Evolutionary conservation across 352 stramenopile species (phyloP).

Genomic region (Elongisporangium prolatum): DNA sequence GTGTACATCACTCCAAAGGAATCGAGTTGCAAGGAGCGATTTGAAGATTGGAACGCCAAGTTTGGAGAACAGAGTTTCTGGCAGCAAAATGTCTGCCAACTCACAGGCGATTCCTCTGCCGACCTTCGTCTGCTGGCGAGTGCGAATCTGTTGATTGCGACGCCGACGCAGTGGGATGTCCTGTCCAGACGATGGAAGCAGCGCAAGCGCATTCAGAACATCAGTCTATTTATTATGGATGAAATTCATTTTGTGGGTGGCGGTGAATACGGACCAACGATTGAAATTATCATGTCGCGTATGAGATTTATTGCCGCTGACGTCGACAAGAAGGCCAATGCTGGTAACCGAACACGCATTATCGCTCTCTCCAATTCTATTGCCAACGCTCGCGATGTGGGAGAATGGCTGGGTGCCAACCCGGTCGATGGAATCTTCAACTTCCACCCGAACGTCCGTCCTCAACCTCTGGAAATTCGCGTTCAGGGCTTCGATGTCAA

Average conservation of each 20-base stretch:
- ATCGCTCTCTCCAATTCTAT: conserved; percentile 95
- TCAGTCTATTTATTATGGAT: conserved; percentile 95
- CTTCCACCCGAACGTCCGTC: conserved; percentile 94
- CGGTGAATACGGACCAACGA: conserved; percentile 83
- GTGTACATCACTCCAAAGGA: conserved; percentile 95
- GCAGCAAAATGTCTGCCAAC: conserved; percentile 81
- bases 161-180: conserved; percentile 95
- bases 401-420: conserved; percentile 92
- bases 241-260: conserved; percentile 97
- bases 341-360: conserved; percentile 77
- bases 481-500: conserved; percentile 98
- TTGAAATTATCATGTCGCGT: conserved; percentile 97
- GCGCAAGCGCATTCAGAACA: conserved; percentile 93
- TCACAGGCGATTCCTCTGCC: conserved; percentile 92
- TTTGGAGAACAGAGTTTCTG: conserved; percentile 80
- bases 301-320: conserved; percentile 97
- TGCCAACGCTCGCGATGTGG: conserved; percentile 97
- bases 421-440: conserved; percentile 62
- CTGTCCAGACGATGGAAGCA: conserved; percentile 96
- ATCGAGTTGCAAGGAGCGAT: conserved; percentile 53
- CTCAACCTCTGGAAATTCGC: conserved; percentile 95
- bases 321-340: conserved; percentile 65
- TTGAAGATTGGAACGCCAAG: conserved; percentile 82
- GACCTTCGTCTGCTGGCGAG: conserved; percentile 91
- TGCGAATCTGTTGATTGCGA: conserved; percentile 93